Base-by-base conservation (phyloP, 108 stramenopile species). In the Ochromonas danica region DNA sequence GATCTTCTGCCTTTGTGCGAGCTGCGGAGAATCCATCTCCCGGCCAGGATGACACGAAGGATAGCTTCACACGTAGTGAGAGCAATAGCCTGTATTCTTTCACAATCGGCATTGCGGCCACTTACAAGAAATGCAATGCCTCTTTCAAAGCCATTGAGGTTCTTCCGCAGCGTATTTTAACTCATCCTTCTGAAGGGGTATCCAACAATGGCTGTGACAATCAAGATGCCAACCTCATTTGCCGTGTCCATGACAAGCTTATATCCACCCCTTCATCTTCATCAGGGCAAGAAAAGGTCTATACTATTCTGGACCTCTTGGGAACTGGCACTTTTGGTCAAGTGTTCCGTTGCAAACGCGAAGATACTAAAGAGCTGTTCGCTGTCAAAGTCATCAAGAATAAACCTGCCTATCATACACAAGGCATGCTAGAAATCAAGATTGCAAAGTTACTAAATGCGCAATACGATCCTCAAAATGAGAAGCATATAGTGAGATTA, bases 311-410 rank as follows among this genome's bases (percentile, higher is more conserved):
- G 41, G 83, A 85, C 22, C 61, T 90, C 39, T 79, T 98, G 39
- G 97, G 97, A 41, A 91, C 91, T 81, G 97, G 97, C 2, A 95
- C 95, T 33, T 98, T 98, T 83, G 97, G 96, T 1, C 96, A 97
- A 89, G 96, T 97, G 31, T 95, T 97, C 67, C 83, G 92, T 51
- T 96, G 96, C 79, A 79, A 89, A 60, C n/a, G 22, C n/a, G 79
- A 74, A 28, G 83, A 82, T 17, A 91, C 93, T 33, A 87, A 90
- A 42, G 71, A 90, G 40, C 22, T 78, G 40, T 91, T 96, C n/a
- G 97, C 96, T 0, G 79, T 98, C 77, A 98, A 98, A 83, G 90
- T 98, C 81, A 90, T 97, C 51, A 96, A 96, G 86, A 96, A 95
- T 88, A 95, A 94, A 61, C 93, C 92, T 2, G 93, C 94, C 28